Base-by-base conservation (phyloP, 257 asterid genomes). In the Petrea volubilis region DNA sequence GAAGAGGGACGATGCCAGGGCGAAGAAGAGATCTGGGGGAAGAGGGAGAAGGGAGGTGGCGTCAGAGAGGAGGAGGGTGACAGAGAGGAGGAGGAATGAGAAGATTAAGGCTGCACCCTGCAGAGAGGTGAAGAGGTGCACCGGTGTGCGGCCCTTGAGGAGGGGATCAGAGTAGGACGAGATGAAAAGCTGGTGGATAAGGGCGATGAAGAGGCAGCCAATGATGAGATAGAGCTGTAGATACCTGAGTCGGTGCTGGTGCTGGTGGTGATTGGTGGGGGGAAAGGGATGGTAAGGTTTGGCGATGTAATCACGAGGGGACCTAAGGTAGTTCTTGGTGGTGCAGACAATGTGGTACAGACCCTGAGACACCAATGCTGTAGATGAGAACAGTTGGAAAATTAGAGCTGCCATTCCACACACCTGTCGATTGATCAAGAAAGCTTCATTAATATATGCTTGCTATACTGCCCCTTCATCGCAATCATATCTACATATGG, bases 131-230 rank as follows among this genome's bases (percentile, higher is more conserved):
- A 89, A 88, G 60, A 70, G 85, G 75, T 89, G 91, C 57, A 89
- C 97, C 0, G 96, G 91, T 8, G 97, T 89, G 20, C 86, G 88
- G 60, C 98, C 98, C 51, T 75, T 86, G 68, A 88, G 87, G 56
- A 88, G 96, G 23, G 97, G 97, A 77, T 90, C 96, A 49, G 96
- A 66, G 72, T 91, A 86, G 61, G 81, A 70, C 43, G 98, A 84
- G 71, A 84, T 24, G 63, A 91, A 4, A 11, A 80, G 81, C 68
- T 87, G 89, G 76, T 91, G 87, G 80, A 80, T 23, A 41, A 87
- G 66, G 63, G 95, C 85, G 40, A 87, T 69, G 56, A 85, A 6
- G 62, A 93, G 90, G 76, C 82, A 85, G 67, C 80, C 52, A 70
- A 86, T 75, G 78, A 85, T 24, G 68, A 93, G 79, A 75, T 83